Base-by-base conservation (phyloP, 352 stramenopile species). In the Pythium monospermum region DNA sequence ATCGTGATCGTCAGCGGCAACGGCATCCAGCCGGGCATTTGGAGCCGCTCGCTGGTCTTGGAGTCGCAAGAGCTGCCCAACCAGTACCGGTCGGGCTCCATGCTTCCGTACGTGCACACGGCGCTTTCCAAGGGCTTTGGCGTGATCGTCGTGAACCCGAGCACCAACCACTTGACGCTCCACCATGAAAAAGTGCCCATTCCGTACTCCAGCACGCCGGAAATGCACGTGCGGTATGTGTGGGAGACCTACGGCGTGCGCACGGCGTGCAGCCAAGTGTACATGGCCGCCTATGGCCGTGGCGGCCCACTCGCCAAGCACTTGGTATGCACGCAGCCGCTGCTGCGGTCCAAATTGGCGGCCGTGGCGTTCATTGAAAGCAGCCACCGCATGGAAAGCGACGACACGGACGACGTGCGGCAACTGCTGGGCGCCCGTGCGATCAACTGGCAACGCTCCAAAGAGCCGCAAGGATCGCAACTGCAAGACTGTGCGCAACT, bases 1-100 rank as follows among this genome's bases (percentile, higher is more conserved):
- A 57, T 93, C 44, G 71, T 93, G 18, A 82, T 93, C 42, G 76
- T 87, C 28, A 86, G 77, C 53, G 82, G 82, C 43, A 91, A 91
- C 50, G 82, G 82, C 52, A 91, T 93, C 60, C 82, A 91, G 48
- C 82, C 82, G 4, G 82, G 82, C 45, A 93, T 93, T 28, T 93
- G 82, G 82, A 93, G 82, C 51, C 79, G 82, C 38, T 87, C 73
- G 42, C 73, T 92, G 21, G 82, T 92, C 46, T 68, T 92, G 32
- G 82, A 92, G 40, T 67, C 79, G 7, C 69, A 65, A 2, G 76
- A 86, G 53, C 68, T 73, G 26, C 72, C 76, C 8, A 78, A 87
- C 56, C 82, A 93, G 53, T 91, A 92, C 57, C 76, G 82, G 37
- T 88, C 82, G 1, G 81, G 81, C 16, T 91, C 81, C 33, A 91